These are phyloP conservation scores for Metarhizium sp. DNA, from an alignment of 2,329 filamentous ascomycete species.

Conservation along the genomic window DNA sequence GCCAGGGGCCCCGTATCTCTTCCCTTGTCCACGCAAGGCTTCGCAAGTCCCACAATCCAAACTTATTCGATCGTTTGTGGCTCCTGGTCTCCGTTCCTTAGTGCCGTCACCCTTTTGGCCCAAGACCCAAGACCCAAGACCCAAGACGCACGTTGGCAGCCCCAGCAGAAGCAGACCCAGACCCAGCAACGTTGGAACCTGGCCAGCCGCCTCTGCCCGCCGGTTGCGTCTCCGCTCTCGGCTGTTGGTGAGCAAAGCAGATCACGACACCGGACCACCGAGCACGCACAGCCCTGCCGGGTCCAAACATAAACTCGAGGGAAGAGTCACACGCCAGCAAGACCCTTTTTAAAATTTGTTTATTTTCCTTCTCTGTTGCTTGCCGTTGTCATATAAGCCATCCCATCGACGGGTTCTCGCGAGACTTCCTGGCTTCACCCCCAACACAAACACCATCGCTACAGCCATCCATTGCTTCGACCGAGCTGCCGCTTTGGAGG, in stretches of 20 bases:
- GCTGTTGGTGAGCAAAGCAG: constrained; percentile 7
- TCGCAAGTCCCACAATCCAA: not conserved
- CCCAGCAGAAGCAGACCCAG: too few relatives aligned
- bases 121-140: not conserved
- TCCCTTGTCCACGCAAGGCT: not conserved
- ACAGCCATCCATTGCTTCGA: not conserved
- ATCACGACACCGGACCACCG: constrained; percentile 5
- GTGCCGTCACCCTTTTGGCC: constrained; percentile 1
- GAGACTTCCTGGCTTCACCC: not conserved
- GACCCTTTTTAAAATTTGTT: not conserved
- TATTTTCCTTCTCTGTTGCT: not conserved
- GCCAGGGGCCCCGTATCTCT: constrained; percentile 1
- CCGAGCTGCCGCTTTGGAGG: not conserved
- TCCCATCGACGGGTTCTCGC: not conserved
- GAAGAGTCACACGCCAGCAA: constrained; percentile 5
- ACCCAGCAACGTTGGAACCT: not conserved
- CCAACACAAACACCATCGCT: not conserved
- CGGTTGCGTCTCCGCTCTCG: constrained; percentile 11
- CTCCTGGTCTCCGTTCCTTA: not conserved
- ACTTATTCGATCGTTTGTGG: not conserved
- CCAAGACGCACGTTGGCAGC: too few relatives aligned
- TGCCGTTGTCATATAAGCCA: constrained; percentile 1
- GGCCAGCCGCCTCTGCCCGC: constrained; percentile 2
- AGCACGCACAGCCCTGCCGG: constrained; percentile 2
- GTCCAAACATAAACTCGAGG: not conserved